Base-by-base conservation (phyloP, 2,329 filamentous ascomycete genomes). In the Colletotrichum destructivum region DNA sequence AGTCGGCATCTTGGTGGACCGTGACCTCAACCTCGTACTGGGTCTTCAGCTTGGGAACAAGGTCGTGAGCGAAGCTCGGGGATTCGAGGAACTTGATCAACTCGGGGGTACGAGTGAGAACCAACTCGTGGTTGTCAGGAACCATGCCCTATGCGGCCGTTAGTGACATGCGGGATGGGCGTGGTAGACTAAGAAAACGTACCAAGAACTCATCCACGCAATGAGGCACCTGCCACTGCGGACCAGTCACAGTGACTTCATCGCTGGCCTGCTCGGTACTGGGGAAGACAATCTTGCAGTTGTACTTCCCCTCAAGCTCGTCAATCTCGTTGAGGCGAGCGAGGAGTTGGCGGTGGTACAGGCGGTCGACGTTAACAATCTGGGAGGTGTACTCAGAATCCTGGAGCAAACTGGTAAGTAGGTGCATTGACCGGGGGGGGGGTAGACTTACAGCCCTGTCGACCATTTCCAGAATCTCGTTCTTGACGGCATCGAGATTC, bases 381-480 rank as follows among this genome's bases (percentile, higher is more conserved):
- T 98, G 95, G 23, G 94, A 95, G 40, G 97, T 97, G 78, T 98
- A 98, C 82, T 99, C 96, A 18, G 96, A 97, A 82, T 99, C 96
- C 91, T 93, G 66, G 46, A 31, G 23, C 4, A 62, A 18, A 18
- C 21, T 75, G 46, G 77, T 75, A 52, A 65, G 47, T 21, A n/a
- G 12, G n/a, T 21, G 18, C 1, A 8, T 8, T 2, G 35, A 11
- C 18, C 4, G 6, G 16, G 16, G 52, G 7, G 26, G 6, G 18
- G 26, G 18, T 46, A 21, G 49, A 88, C 91, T 84, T 84, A 93
- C 91, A 74, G 93, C 94, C 84, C 96, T 94, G 83, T 98, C 96
- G 65, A 99, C 96, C 96, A 99, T 98, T 80, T 98, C 96, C 87
- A 99, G 91, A 79, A 99, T 99, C 85, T 99, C 96, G 77, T 97